Percentiles rank a stretch among this genome's conserved stretches.
phyloP scores from a whole-genome alignment of 73 alveolate species.

The Blepharisma stoltei region DNA sequence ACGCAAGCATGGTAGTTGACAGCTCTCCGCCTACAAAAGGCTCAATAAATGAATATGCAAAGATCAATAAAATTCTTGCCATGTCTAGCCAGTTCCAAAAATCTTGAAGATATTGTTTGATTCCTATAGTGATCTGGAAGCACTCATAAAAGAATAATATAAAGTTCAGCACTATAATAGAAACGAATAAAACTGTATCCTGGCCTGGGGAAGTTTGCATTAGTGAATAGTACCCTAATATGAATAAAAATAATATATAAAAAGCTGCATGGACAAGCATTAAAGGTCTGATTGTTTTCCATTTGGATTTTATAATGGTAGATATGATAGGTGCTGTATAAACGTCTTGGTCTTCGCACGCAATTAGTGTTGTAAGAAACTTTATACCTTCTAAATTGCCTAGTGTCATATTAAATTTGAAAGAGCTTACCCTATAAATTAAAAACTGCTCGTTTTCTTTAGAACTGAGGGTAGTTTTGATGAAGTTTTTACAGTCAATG shows the following conservation, averaged over 20 bases:
- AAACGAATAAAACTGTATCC: neutral
- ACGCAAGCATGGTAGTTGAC: neutral
- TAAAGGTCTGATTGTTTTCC: neutral
- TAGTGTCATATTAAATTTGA: neutral
- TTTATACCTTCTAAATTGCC: neutral
- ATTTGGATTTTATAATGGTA: conserved; percentile 19
- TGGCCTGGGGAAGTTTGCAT: neutral
- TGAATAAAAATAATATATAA: conserved; percentile 14
- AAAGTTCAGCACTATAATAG: neutral
- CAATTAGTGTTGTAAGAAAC: neutral
- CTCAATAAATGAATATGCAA: neutral
- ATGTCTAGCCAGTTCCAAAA: neutral
- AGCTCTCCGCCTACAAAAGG: neutral
- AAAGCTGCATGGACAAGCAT: neutral
- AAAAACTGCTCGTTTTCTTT: neutral
- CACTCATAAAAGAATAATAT: neutral
- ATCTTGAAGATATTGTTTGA: neutral
- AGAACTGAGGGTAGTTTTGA: neutral
- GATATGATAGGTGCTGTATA: conserved; percentile 16
- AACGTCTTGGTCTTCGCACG: neutral
- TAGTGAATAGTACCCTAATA: neutral
- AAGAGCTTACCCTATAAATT: neutral
- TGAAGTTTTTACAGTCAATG: neutral
- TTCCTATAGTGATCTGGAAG: conserved; percentile 1
- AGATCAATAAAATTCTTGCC: neutral